Conservation (phyloP, 1,284 basidiomycete genomes). For the Cutaneotrichosporon cutaneum region DNA sequence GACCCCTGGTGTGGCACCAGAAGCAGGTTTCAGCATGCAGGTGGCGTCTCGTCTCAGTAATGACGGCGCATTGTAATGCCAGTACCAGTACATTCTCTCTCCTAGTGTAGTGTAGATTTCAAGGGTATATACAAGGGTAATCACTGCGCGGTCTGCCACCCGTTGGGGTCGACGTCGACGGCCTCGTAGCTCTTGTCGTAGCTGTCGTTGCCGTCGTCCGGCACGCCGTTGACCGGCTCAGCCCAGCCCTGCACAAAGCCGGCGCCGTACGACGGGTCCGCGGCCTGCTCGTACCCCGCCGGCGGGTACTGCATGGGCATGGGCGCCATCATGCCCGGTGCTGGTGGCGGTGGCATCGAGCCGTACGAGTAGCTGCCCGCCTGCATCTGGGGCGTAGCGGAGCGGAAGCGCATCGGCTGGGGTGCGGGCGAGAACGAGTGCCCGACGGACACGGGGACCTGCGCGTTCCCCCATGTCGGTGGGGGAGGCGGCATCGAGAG, state of each 20-base stretch:
- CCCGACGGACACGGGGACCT: slow-evolving; percentile 2
- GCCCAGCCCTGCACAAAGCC: slow-evolving; percentile 6
- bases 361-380: slow-evolving; percentile 18
- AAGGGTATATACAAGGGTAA: slow-evolving; percentile 1
- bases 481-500: slow-evolving; percentile 27
- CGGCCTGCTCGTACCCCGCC: slow-evolving; percentile 1
- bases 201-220: background rate
- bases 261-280: background rate
- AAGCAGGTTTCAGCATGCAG: background rate
- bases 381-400: slow-evolving; percentile 24
- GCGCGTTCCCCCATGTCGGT: slow-evolving; percentile 13
- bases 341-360: slow-evolving; percentile 25
- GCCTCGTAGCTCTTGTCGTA: slow-evolving; percentile 10
- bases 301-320: background rate
- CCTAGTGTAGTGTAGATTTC: background rate
- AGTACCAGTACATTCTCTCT: background rate
- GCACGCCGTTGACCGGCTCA: slow-evolving; percentile 5
- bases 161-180: background rate
- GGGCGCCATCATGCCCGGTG: slow-evolving; percentile 11
- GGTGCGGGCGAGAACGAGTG: slow-evolving; percentile 23
- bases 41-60: background rate
- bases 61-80: background rate
- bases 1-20: background rate
- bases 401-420: slow-evolving; percentile 26
- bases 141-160: slow-evolving; percentile 5